A percentile compares a stretch with the other conserved stretches of the same genome.
Evolutionary conservation across 2,329 filamentous ascomycete species (phyloP).

Genomic region (Cladophialophora yegresii): DNA sequence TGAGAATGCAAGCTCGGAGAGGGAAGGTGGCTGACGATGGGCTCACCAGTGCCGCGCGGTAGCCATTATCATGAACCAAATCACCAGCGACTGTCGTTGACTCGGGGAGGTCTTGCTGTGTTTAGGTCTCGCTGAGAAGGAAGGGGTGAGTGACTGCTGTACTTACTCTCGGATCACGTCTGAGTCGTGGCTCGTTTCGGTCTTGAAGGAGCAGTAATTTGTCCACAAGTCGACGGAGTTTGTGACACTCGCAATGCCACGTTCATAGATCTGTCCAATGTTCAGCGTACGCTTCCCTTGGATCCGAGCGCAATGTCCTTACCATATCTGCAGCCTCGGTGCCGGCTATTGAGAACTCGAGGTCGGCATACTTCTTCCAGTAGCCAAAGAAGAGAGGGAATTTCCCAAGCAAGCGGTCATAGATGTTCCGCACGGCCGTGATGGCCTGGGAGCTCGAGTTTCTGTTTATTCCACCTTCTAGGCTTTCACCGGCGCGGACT

Average conservation of each 20-base stretch:
- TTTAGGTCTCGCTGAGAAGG: slow-evolving; percentile 59
- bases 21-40: slow-evolving; percentile 52
- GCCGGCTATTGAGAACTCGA: slow-evolving; percentile 94
- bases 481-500: slow-evolving; percentile 74
- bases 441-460: slow-evolving; percentile 96
- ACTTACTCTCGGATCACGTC: slow-evolving; percentile 99
- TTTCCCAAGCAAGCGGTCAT: slow-evolving; percentile 89
- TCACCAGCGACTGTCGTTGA: slow-evolving; percentile 39
- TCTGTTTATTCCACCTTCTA: slow-evolving; percentile 91
- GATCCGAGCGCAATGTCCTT: slow-evolving; percentile 38
- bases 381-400: slow-evolving; percentile 96
- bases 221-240: slow-evolving; percentile 96
- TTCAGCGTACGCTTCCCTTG: slow-evolving; percentile 22
- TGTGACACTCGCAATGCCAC: slow-evolving; percentile 87
- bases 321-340: slow-evolving; percentile 98
- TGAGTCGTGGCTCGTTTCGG: slow-evolving; percentile 92
- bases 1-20: slow-evolving; percentile 51
- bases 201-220: slow-evolving; percentile 96
- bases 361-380: slow-evolving; percentile 99
- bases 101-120: slow-evolving; percentile 47
- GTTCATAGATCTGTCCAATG: slow-evolving; percentile 75
- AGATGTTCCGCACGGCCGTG: slow-evolving; percentile 79
- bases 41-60: slow-evolving; percentile 61
- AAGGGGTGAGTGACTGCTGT: slow-evolving; percentile 61
- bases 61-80: slow-evolving; percentile 44